Evolutionary conservation across 2,329 filamentous ascomycete species (phyloP), one percentile per base, ranked within the genome.

Genomic region (Cytospora mali): DNA sequence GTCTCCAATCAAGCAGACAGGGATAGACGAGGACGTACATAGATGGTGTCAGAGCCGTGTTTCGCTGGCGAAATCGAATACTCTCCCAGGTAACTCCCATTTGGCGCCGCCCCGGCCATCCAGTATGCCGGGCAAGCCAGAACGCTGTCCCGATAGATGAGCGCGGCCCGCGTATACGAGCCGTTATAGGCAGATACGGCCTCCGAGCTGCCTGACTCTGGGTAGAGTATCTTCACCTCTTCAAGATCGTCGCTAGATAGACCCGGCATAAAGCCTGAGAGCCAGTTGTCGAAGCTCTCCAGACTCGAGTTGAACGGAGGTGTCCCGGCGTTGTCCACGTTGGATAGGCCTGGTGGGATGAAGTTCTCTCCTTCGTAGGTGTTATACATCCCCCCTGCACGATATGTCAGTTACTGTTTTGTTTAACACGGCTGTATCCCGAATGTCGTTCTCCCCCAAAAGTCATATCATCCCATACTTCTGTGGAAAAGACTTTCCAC

Each of bases 361-460:
- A 89, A 88, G 66, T 84, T 85, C 70, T 88, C 81, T 25, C 86
- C 85, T 71, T 88, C 86, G 68, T 87, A 82, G 0, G 81, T 78
- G 69, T 88, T 88, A 71, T 87, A 88, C 76, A 81, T 83, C n/a
- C 79, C 77, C 66, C 53, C 53, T 55, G 7, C 11, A 55, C 14
- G 35, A 48, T 13, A 9, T 46, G 6, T 46, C 5, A 46, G n/a
- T 46, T 46, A 6, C 16, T 23, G 11, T 46, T 11, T 21, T 3
- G 13, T n/a, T 42, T 21, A 1, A 9, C n/a, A 42, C 6, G 18
- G n/a, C n/a, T 18, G 6, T 5, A 13, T n/a, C n/a, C n/a, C n/a
- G n/a, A n/a, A n/a, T n/a, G n/a, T 23, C 4, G 42, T 23, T 21
- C 6, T 46, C n/a, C 35, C 35, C 2, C n/a, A 14, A 16, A n/a